Evolutionary conservation across 2,329 filamentous ascomycete species (phyloP), one percentile per base, ranked within the genome.

Genomic region (Monilinia polystroma): DNA sequence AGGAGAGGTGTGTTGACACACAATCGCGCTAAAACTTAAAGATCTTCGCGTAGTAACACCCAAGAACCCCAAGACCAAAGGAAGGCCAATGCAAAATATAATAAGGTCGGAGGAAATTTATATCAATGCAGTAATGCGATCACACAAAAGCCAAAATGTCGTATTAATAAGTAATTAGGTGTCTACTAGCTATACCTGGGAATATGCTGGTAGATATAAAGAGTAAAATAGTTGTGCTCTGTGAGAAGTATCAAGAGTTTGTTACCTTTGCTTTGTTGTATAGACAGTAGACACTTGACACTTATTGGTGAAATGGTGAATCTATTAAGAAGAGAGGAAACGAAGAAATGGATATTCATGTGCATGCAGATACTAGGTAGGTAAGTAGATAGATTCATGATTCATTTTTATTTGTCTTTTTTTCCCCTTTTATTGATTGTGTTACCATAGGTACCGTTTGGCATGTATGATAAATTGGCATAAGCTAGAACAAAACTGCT

Each of bases 1-100:
- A 74, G 65, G 64, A 68, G 73, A 72, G 71, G 71, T 73, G 38
- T 75, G 73, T 75, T 73, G 71, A 73, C 70, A 72, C 67, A 62
- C 58, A 51, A 52, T 70, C 70, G 69, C 69, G 70, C 70, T 49
- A 49, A 47, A 41, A 41, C 11, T 14, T 66, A 53, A 68, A 67
- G 63, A 64, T 66, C 68, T 71, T 73, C 68, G 72, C 70, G 70
- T 71, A 62, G 58, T 52, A 54, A 35, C 32, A 35, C 32, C 32
- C 32, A 35, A 35, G 32, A 35, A 35, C 35, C 26, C 47, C 47
- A 66, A 68, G 51, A 35, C 62, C 62, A 32, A 56, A 45, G 51
- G 51, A 64, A 68, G 51, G 47, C 62, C 62, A 55, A 56, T 56
- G 62, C 62, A 64, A 55, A 53, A 41, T 11, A 41, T 41, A 41